Conservation (phyloP, 2,329 filamentous ascomycete species). For the Aspergillus novoparasiticus region DNA sequence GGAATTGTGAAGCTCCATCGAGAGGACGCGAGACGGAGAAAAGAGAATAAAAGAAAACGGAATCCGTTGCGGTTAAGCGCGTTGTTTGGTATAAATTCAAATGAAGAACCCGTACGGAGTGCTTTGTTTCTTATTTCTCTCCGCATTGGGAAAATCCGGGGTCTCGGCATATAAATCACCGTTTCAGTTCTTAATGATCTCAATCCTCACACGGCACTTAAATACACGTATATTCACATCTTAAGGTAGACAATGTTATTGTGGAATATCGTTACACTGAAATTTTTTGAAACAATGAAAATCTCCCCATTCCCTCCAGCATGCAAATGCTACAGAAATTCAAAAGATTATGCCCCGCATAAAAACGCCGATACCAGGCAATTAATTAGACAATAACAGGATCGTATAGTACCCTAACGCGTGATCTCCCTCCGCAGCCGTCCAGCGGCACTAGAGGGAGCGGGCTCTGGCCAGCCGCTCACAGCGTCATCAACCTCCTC, state of each 20-base stretch:
- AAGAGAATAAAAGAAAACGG: slow-evolving; percentile 5
- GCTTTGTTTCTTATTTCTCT: slow-evolving; percentile 13
- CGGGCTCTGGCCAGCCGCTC: slow-evolving; percentile 76
- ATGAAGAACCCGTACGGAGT: too few species aligned
- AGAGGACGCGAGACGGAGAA: background rate
- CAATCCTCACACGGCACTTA: background rate
- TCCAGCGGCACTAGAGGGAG: slow-evolving; percentile 61
- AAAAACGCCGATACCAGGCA: slow-evolving; percentile 13
- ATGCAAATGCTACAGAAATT: background rate
- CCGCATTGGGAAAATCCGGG: slow-evolving; percentile 28
- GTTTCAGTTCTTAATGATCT: background rate
- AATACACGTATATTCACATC: background rate
- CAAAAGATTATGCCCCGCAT: background rate
- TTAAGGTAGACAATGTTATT: background rate
- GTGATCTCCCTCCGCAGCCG: slow-evolving; percentile 65
- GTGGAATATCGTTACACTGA: background rate
- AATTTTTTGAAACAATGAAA: background rate
- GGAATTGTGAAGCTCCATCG: slow-evolving; percentile 32
- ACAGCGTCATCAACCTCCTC: slow-evolving; percentile 92
- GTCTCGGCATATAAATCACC: slow-evolving; percentile 7
- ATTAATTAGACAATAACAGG: background rate
- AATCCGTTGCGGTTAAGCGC: background rate
- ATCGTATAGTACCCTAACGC: slow-evolving; percentile 36
- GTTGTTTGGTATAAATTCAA: background rate
- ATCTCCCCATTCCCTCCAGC: background rate